phyloP scores from a whole-genome alignment of 179 eudicot species.

The Silene noctiflora region DNA sequence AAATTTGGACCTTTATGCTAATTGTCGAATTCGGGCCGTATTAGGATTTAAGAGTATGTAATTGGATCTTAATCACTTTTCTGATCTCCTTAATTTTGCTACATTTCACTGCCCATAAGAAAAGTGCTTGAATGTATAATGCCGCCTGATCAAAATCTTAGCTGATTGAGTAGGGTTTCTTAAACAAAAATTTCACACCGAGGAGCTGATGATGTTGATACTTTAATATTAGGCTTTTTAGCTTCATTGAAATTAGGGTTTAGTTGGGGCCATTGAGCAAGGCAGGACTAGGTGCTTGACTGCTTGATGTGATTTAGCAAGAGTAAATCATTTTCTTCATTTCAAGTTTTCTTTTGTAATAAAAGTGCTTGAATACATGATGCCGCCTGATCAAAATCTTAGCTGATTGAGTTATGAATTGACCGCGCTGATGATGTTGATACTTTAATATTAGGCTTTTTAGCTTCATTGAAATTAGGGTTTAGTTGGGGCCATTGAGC shows the following conservation, averaged over 20 bases:
- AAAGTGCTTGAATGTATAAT: background rate
- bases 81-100: no score
- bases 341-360: background rate
- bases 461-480: background rate
- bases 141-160: background rate
- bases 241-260: background rate
- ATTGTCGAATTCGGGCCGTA: background rate
- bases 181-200: background rate
- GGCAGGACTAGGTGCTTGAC: no score
- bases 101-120: background rate
- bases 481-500: background rate
- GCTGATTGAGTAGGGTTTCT: background rate
- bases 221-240: background rate
- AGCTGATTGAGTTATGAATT: background rate
- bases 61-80: background rate
- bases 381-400: background rate
- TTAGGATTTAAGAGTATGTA: background rate
- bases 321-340: background rate
- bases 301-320: no score
- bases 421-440: background rate
- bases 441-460: background rate
- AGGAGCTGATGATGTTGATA: background rate
- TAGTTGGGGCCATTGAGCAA: background rate
- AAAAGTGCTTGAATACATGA: background rate
- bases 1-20: constrained; percentile 1